Evolutionary conservation across 2,329 filamentous ascomycete species (phyloP), one percentile per base, ranked within the genome.

Genomic region (Xylariaceae sp.): DNA sequence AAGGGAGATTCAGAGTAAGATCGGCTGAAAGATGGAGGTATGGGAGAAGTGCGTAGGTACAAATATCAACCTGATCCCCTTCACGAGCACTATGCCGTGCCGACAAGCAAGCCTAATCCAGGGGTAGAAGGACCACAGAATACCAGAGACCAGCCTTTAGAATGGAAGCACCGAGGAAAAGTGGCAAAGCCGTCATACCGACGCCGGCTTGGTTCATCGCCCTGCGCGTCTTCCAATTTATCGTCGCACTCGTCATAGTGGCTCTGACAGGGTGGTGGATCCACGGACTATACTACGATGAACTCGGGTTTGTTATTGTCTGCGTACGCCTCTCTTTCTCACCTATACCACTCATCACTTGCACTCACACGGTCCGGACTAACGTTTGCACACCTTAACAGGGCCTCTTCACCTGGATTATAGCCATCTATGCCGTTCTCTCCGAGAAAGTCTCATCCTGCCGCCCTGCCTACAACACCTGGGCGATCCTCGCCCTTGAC

Each of bases 381-480:
- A 50, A 57, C 12, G 5, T 10, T 4, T 37, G 12, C 32, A 12
- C 50, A 44, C 20, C 26, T 16, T 1, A 51, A 59, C 14, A 81
- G 79, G 66, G 71, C 16, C 50, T 81, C 58, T 70, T 81, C 60
- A 80, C 78, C 20, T 80, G 77, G 77, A 48, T 79, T 29, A 67
- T 75, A 42, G 66, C 79, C 29, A 61, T 67, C 10, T 81, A 81
- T 67, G 63, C 68, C 19, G 48, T 80, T 59, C 59, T 77, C 2
- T 68, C 77, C 19, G 78, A 80, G 54, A 77, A 73, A 52, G 56
- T 77, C 16, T 9, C 68, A 6, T 56, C 64, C 3, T 69, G 75
- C 40, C 74, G 68, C 19, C 20, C 50, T 1, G 63, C 67, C 18
- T 80, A 81, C 62, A 75, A 80, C 59, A 71, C 79, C 54, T 71